Base-by-base conservation (phyloP, 768 basidiomycete species). In the Sarcodon aspratus region DNA sequence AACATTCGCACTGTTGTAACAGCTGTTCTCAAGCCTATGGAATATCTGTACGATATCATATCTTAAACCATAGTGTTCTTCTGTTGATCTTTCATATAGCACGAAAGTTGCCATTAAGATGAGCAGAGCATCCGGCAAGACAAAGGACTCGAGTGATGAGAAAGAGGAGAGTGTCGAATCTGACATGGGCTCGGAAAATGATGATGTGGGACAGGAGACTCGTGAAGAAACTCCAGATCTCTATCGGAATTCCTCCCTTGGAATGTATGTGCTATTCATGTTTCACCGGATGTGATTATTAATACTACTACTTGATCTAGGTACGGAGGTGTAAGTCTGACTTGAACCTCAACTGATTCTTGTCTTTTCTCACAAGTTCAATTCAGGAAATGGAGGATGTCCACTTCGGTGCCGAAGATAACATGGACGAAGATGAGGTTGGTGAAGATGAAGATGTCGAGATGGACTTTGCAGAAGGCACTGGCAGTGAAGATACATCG, bases 21-120 rank as follows among this genome's bases (percentile, higher is more conserved):
- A 12, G 81, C 88, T 0, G 80, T 99, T 50, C 69, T 99, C 40
- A 79, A 84, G 11, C 94, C 96, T 7, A 66, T 99, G 45, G 93
- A 98, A 57, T 78, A 83, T 56, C 63, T 99, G 93, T 93, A 63
- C 65, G 88, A 66, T 15, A 36, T 45, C 13, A 27, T 42, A 17
- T 9, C 13, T 42, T 42, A 9, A 15, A 15, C 40, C 27, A 46
- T 21, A 13, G 15, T 42, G 40, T 38, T 15, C 37, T 33, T 34
- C 21, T 13, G n/a, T 34, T 45, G 37, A 47, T 32, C 9, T 7
- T 6, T 18, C 27, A 21, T 31, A 21, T 52, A 95, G 92, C 46
- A 88, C 96, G 13, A 96, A 95, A 63, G 75, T 94, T 48, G 94
- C 95, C n/a, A 97, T 96, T 66, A 97, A 95, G 66, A 94, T 98